Evolutionary conservation across 345 rosid species (phyloP).

Genomic region (Eucalyptus regnans): DNA sequence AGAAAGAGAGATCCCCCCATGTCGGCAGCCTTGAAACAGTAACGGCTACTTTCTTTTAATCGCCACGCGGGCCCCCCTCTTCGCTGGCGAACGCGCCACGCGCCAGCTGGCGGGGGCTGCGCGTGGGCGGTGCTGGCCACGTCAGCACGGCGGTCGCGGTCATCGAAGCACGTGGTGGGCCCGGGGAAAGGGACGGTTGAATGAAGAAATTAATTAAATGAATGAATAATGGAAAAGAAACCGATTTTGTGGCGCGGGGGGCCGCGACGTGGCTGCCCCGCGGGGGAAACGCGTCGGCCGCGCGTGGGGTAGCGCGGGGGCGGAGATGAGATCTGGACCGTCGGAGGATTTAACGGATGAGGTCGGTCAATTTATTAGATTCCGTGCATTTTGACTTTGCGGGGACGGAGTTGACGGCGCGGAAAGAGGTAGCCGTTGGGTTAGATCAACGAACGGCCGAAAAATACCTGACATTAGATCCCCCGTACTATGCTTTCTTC

Average conservation of each 20-base stretch:
- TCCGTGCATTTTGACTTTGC: background rate
- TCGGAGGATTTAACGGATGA: background rate
- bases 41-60: background rate
- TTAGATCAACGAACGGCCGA: background rate
- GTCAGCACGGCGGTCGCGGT: background rate
- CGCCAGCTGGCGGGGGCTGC: background rate
- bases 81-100: background rate
- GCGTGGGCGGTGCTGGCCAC: background rate
- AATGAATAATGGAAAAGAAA: background rate
- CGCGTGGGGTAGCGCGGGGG: background rate
- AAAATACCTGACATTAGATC: background rate
- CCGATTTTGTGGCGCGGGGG: background rate
- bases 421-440: background rate
- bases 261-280: background rate
- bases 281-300: background rate
- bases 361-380: background rate
- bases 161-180: background rate
- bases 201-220: background rate
- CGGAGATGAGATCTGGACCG: background rate
- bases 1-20: background rate
- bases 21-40: background rate
- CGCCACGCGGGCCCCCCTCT: background rate
- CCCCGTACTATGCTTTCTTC: background rate
- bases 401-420: background rate
- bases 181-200: accelerated